Evolutionary conservation across 352 stramenopile species (phyloP).

Genomic region (Phytophthora foliorum): DNA sequence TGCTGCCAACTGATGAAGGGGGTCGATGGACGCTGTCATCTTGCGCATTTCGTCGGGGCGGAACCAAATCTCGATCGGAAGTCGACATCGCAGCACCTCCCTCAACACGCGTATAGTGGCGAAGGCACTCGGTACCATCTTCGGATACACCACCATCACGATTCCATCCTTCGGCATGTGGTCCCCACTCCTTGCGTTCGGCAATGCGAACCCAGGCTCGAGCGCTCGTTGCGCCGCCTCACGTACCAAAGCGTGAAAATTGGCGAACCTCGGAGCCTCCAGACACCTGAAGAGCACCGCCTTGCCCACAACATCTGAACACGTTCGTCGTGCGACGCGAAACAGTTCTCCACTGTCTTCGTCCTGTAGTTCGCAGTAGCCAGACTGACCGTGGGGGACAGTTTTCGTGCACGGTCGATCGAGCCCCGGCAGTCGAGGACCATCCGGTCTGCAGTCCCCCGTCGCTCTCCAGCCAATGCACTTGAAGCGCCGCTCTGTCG

Average conservation of each 20-base stretch:
- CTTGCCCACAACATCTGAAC: conserved; percentile 32
- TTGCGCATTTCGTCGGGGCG: conserved; percentile 42
- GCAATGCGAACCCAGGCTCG: conserved; percentile 13
- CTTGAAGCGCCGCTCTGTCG: conserved; percentile 12
- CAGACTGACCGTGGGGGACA: conserved; percentile 34
- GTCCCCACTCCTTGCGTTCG: neutral
- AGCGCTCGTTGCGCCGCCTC: conserved; percentile 12
- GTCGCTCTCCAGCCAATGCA: conserved; percentile 39
- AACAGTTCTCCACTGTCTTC: conserved; percentile 35
- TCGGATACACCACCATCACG: conserved; percentile 63
- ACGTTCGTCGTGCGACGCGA: conserved; percentile 38
- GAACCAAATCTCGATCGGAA: conserved; percentile 71
- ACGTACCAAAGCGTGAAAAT: conserved; percentile 35
- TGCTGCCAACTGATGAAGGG: conserved; percentile 28
- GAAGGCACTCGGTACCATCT: conserved; percentile 50
- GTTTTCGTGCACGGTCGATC: conserved; percentile 31
- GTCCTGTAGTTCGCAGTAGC: conserved; percentile 59
- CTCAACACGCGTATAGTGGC: conserved; percentile 47
- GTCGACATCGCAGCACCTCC: conserved; percentile 34
- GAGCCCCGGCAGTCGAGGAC: conserved; percentile 18
- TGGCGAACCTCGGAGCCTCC: conserved; percentile 48
- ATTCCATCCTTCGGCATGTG: conserved; percentile 34
- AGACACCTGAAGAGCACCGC: conserved; percentile 47
- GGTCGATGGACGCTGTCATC: conserved; percentile 24
- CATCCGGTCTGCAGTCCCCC: conserved; percentile 19